Percentiles rank a stretch among this genome's conserved stretches.
Conservation (phyloP, 257 asterid species). For the Przewalskia tangutica region DNA sequence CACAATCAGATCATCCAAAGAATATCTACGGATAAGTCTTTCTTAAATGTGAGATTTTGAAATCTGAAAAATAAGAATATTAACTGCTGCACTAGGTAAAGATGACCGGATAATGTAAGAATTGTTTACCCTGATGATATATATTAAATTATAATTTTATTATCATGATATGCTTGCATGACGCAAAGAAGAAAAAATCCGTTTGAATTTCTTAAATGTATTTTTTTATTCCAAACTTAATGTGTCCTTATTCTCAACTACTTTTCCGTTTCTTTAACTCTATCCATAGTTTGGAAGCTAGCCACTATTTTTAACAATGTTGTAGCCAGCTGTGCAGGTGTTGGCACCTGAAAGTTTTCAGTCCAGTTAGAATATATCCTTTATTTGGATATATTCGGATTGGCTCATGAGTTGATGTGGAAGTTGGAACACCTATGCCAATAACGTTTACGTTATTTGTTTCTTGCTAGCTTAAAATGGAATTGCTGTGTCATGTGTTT, state of each 20-base stretch:
- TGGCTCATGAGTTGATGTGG: not conserved
- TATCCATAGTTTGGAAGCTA: not conserved
- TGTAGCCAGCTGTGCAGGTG: too few species aligned
- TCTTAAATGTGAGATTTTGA: not conserved
- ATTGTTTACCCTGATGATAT: too few species aligned
- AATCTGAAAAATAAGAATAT: not conserved
- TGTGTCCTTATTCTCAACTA: not conserved
- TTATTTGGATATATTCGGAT: not conserved
- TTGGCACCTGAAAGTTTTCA: too few species aligned
- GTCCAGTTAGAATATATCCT: not conserved
- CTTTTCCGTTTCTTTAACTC: not conserved
- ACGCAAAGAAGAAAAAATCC: too few species aligned
- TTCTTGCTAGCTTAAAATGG: not conserved
- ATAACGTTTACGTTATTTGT: not conserved
- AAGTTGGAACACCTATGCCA: not conserved
- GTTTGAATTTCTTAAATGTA: not conserved
- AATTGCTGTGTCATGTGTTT: not conserved
- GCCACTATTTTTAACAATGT: not conserved
- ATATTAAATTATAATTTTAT: too few species aligned
- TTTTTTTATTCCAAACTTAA: not conserved
- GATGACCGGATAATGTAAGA: too few species aligned
- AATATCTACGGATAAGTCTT: too few species aligned
- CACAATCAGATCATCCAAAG: not conserved
- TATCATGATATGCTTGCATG: too few species aligned
- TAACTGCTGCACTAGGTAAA: not conserved